Evolutionary conservation across 2,329 filamentous ascomycete genomes (phyloP), one percentile per base, ranked within the genome.

Genomic region (Emericellopsis cladophorae): DNA sequence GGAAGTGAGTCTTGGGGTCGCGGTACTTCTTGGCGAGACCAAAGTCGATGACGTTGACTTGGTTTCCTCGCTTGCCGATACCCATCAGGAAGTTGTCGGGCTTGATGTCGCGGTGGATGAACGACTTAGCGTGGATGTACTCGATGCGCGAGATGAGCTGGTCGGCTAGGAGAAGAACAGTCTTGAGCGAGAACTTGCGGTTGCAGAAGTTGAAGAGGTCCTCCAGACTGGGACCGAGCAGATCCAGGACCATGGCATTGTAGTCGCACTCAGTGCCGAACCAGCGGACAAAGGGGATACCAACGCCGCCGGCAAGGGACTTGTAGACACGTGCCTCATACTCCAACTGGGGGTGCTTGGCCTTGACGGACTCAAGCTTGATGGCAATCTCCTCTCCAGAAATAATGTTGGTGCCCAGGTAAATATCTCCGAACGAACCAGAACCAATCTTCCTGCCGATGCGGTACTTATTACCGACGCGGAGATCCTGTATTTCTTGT

Each of bases 31-130:
- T 98, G 60, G 92, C 92, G 51, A 98, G 73, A 74, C 92, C 92
- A 55, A 98, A 98, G 66, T 96, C 92, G 54, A 98, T 96, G 39
- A 96, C 90, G 54, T 96, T 96, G 73, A 98, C 90, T 72, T 96
- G 90, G 70, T 96, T 98, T 50, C 92, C 92, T 58, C 90, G 87
- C 77, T 96, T 96, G 59, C 92, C 92, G 55, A 96, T 96, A 48
- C 90, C 90, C 90, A 96, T 95, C 39, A 96, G 74, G 70, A 96
- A 98, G 77, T 98, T 96, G 74, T 98, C 92, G 29, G 92, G 92
- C 76, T 98, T 98, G 73, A 98, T 98, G 65, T 98, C 92, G 66
- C 92, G 89, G 70, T 98, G 92, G 62, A 96, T 96, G 66, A 98
- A 96, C 8, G 88, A 95, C 69, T 96, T 96, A 71, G 92, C 92